Evolutionary conservation across 2,329 filamentous ascomycete species (phyloP), one percentile per base, ranked within the genome.

Genomic region (Beauveria caledonica): DNA sequence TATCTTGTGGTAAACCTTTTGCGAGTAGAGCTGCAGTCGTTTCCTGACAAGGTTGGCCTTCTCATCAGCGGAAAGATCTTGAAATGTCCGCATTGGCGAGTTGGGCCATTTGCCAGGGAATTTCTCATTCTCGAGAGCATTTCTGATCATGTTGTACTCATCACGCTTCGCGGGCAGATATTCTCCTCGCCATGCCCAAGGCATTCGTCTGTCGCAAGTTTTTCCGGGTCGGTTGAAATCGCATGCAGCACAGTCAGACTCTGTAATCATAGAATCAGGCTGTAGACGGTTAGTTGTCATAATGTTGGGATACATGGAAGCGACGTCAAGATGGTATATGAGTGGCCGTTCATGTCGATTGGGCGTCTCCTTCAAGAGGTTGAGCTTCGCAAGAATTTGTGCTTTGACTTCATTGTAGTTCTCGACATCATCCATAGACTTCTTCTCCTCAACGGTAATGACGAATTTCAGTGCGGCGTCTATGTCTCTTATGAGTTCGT

Each of bases 1-100:
- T 62, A 99, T 97, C 73, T 97, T 99, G 80, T 99, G 94, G 71
- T 99, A 99, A 64, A 99, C 96, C 76, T 99, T 99, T 73, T 97
- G 96, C 69, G 91, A 95, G 77, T 96, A 99, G 39, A 92, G 82
- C 65, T 93, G 91, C 52, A 99, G 77, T 39, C 94, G 86, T 70
- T 97, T 99, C 66, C 91, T 88, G 54, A 96, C 80, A 40, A 94
- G 78, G 1, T 69, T 76, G 0, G 92, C 87, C 73, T 96, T 93
- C 69, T 99, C 94, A 62, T 96, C 92, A 2, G 82, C 73, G 19
- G 85, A 79, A 19, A 99, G 77, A 19, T 97, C 91, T 64, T 92
- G 85, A 68, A 97, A 99, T 0, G 86, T 83, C 60, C 91, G 82
- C 70, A 73, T 72, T 0, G 90, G 87, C 9, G 85, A 82, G 63